These are phyloP conservation scores for Lathyrus sativus DNA, from an alignment of 306 rosid genomes.

Conservation along the genomic window DNA sequence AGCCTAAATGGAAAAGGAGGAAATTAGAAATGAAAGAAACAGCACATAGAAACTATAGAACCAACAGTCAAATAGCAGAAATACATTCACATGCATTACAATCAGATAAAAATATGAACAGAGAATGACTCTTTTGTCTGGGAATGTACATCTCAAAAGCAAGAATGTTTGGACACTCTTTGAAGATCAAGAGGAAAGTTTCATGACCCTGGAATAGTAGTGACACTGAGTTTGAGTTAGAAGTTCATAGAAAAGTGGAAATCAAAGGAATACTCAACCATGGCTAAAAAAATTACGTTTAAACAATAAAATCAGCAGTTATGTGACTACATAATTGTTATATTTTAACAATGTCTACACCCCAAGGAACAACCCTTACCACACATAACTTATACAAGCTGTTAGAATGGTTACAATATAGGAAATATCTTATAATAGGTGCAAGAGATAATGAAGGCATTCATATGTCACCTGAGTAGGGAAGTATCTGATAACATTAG, in stretches of 20 bases:
- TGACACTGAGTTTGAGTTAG: background rate
- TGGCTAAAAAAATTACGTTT: background rate
- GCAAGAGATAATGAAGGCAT: background rate
- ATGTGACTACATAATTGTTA: background rate
- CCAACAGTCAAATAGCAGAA: background rate
- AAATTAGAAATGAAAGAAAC: background rate
- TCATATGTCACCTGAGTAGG: constrained; percentile 69
- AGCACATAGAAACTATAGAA: constrained; percentile 5
- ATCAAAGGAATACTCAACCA: background rate
- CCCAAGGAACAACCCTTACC: background rate
- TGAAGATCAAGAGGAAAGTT: background rate
- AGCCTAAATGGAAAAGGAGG: constrained; percentile 50
- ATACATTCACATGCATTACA: background rate
- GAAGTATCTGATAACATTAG: constrained; percentile 88
- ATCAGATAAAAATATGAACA: background rate
- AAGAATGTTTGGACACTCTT: background rate
- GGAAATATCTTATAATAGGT: background rate
- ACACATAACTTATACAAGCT: background rate
- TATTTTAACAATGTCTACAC: background rate
- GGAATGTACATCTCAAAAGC: background rate
- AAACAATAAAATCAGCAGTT: constrained; percentile 4
- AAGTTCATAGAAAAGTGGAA: background rate
- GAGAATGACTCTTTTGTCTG: background rate
- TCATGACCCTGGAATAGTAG: background rate
- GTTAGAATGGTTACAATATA: background rate